These are phyloP conservation scores for Talaromyces stipitatus DNA, from an alignment of 495 filamentous ascomycete species.

Conservation along the genomic window DNA sequence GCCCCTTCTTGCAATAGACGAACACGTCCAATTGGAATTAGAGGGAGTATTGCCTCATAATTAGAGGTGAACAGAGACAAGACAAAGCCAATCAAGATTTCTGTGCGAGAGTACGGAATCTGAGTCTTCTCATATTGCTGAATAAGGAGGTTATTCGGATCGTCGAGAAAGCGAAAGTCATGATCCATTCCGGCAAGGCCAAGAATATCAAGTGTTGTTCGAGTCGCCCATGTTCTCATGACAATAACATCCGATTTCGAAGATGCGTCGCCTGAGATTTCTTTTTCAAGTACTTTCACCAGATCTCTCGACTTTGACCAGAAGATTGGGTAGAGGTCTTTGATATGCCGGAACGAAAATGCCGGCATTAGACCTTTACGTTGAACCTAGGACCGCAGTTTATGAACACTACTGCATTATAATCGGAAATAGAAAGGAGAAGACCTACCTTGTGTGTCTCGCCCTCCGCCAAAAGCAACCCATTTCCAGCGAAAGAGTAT, in stretches of 20 bases:
- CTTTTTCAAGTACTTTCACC: constrained; percentile 31
- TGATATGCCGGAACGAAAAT: constrained; percentile 78
- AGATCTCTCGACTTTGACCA: constrained; percentile 60
- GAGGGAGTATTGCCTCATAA: constrained; percentile 11
- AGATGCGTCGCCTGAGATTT: constrained; percentile 12
- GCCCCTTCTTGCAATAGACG: constrained; percentile 46
- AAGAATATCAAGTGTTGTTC: constrained; percentile 84
- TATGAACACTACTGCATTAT: neutral
- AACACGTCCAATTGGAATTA: constrained; percentile 62
- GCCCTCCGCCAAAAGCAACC: constrained; percentile 76
- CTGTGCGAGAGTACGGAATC: constrained; percentile 10
- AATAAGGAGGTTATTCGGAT: constrained; percentile 57
- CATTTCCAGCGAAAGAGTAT: constrained; percentile 61
- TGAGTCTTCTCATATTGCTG: constrained; percentile 50
- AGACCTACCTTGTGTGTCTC: constrained; percentile 64
- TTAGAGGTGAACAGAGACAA: constrained; percentile 3
- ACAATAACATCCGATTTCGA: constrained; percentile 37
- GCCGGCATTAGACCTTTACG: constrained; percentile 75
- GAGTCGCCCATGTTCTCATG: constrained; percentile 55
- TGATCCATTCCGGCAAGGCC: constrained; percentile 76
- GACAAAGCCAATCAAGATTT: constrained; percentile 32
- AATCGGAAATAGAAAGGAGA: neutral
- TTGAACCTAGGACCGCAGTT: constrained; percentile 46
- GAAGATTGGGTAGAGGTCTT: constrained; percentile 78
- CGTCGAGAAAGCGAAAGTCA: constrained; percentile 65